Evolutionary conservation across 2,329 filamentous ascomycete genomes (phyloP), one percentile per base, ranked within the genome.

Genomic region (Fusarium miscanthi): DNA sequence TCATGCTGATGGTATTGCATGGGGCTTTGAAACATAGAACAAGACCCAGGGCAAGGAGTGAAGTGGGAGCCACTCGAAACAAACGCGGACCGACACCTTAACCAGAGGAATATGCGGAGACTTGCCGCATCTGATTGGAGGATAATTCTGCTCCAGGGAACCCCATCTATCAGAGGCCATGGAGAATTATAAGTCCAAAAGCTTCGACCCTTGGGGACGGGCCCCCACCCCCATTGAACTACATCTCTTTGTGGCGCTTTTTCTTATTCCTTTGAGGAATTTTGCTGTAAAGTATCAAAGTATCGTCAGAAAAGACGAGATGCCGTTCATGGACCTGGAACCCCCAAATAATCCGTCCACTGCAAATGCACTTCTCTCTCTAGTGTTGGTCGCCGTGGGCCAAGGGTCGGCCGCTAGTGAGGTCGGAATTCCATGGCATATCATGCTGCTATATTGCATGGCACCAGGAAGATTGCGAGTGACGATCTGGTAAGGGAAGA

Each of bases 11-110:
- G 53, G 56, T 58, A 63, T 69, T 56, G 74, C 68, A 74, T 77
- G 74, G 74, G 74, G 70, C 69, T 62, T 74, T 76, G 74, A 76
- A 76, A 76, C 74, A 77, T 75, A 69, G 66, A 62, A 53, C 69
- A 73, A 54, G 63, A 54, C 43, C 35, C 35, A 57, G 65, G 60
- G 59, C 38, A 66, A 63, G 64, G 65, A 63, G 46, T 43, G 48
- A 58, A 63, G 49, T 27, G 33, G 23, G 49, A 53, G 33, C 33
- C 33, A 38, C 33, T 53, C 71, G 71, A 74, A 74, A 74, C 71
- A 74, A 69, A 72, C 64, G 63, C 63, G 71, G 62, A 58, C 71
- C 63, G 57, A 74, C 54, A 59, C 57, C 65, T 66, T 41, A 51
- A 49, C 66, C 35, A 51, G 42, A 63, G 51, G 52, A 64, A 69